Percentiles rank a stretch among this genome's conserved stretches.
Conservation (phyloP, 441 rosid genomes). For the Breynia disticha region DNA sequence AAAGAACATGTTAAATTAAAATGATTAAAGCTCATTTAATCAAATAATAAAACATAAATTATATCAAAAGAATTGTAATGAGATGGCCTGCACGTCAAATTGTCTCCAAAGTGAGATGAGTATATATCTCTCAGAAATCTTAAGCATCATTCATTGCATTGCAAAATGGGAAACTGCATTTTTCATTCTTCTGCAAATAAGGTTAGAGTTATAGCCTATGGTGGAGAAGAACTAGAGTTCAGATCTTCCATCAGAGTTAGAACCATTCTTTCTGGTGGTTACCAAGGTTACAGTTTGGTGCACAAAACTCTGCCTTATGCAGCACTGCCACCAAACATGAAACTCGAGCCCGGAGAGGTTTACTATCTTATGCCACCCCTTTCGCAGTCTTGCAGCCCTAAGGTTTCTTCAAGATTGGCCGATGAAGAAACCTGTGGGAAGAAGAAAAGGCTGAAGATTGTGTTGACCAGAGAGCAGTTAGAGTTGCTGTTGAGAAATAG, state of each 20-base stretch:
- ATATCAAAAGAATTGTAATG: neutral
- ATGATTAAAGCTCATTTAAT: neutral
- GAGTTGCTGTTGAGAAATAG: conserved; percentile 21
- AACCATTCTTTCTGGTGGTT: conserved; percentile 17
- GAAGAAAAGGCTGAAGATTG: conserved; percentile 23
- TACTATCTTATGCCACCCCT: conserved; percentile 12
- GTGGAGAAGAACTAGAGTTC: conserved; percentile 23
- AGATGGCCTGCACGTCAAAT: conserved; percentile 39
- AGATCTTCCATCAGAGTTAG: conserved; percentile 14
- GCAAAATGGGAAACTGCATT: conserved; percentile 39
- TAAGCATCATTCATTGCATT: neutral
- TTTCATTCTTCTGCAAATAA: conserved; percentile 6
- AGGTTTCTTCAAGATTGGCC: conserved; percentile 1
- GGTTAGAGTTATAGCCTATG: conserved; percentile 14
- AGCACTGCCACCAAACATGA: conserved; percentile 16
- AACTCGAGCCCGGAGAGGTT: conserved; percentile 16
- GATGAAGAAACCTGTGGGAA: conserved; percentile 13
- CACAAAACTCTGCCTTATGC: conserved; percentile 16
- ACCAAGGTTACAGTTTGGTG: conserved; percentile 13
- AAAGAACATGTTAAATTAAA: no score
- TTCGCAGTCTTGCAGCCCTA: neutral
- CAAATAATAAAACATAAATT: neutral
- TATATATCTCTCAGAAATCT: neutral
- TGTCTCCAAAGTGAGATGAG: no score
- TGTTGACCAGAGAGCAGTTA: conserved; percentile 29